These are phyloP conservation scores for Mortierella polycephala DNA, from an alignment of 371 early-diverging fungal species.

Conservation along the genomic window DNA sequence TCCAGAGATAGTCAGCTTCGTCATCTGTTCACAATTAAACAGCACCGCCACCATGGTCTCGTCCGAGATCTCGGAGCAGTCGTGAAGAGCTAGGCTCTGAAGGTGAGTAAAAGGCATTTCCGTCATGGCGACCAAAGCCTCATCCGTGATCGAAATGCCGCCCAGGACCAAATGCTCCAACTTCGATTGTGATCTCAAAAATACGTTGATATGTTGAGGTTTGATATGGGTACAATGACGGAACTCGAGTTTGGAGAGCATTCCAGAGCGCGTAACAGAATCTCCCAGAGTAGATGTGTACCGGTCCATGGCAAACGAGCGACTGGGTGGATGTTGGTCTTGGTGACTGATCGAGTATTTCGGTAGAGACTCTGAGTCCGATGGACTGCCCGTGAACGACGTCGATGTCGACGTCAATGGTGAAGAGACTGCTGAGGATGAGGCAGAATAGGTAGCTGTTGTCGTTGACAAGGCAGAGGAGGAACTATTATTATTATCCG, in stretches of 20 bases:
- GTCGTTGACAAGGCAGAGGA: constrained; percentile 1
- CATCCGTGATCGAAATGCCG: constrained; percentile 42
- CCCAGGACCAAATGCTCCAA: constrained; percentile 36
- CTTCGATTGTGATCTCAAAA: constrained; percentile 21
- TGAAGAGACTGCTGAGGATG: constrained; percentile 29
- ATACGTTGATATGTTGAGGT: constrained; percentile 9
- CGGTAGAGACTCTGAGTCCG: constrained; percentile 13
- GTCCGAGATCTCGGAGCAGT: constrained; percentile 47
- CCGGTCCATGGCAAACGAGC: constrained; percentile 15
- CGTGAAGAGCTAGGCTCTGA: constrained; percentile 12
- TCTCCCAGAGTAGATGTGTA: constrained; percentile 11
- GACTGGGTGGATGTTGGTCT: constrained; percentile 2
- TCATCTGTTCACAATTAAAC: constrained; percentile 45
- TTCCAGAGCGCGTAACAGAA: neutral
- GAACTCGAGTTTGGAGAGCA: constrained; percentile 22
- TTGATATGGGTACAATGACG: constrained; percentile 28
- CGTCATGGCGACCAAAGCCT: constrained; percentile 25
- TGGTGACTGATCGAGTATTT: neutral
- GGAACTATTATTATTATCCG: neutral
- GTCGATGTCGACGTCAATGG: constrained; percentile 13
- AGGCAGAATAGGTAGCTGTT: constrained; percentile 1
- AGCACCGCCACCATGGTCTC: constrained; percentile 43
- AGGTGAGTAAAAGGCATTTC: constrained; percentile 20
- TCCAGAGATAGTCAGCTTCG: constrained; percentile 36
- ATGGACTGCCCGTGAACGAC: constrained; percentile 22